Evolutionary conservation across 108 stramenopile genomes (phyloP), one percentile per base, ranked within the genome.

Genomic region (Licmophora abbreviata): DNA sequence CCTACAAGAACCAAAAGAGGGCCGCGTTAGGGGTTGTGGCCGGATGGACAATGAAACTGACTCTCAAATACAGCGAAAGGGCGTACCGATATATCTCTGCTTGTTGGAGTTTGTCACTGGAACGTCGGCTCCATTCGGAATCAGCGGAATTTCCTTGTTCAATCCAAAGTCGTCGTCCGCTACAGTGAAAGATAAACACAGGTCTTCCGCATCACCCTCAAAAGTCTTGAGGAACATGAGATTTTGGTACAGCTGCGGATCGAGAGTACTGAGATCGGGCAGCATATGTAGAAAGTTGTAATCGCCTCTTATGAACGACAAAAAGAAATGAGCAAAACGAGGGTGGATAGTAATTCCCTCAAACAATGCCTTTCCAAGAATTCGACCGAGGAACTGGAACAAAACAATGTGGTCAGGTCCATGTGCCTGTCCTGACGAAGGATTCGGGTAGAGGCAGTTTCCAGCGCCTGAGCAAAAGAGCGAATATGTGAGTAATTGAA

Each of bases 311-410:
- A 99, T 68, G 54, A 93, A 94, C 2, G 88, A 75, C 10, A 99
- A 74, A 61, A 97, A 97, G 67, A 96, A 93, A 43, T 90, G 95
- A 5, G 98, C 94, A 70, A 99, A 99, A 49, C 85, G 87, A 30
- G 96, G 96, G 42, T 93, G 86, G 21, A 99, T 85, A 24, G 95
- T 94, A 41, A 99, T 93, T 18, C 90, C 90, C 69, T 99, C 98
- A 46, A 83, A 92, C 15, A 97, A 63, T 7, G 97, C 97, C 28
- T 79, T 92, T 21, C 95, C 95, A 10, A 99, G 73, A 24, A 99
- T 85, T 28, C 89, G 52, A 20, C 96, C 96, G 28, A 97, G 68
- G 51, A 99, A 97, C 51, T 82, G 76, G 68, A 95, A 97, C 22
- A 95, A 58, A 22, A 60, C 61, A 24, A 91, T 73, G 54, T 81